Conservation (phyloP, 2,329 filamentous ascomycete species). For the Drechslerella dactyloides region DNA sequence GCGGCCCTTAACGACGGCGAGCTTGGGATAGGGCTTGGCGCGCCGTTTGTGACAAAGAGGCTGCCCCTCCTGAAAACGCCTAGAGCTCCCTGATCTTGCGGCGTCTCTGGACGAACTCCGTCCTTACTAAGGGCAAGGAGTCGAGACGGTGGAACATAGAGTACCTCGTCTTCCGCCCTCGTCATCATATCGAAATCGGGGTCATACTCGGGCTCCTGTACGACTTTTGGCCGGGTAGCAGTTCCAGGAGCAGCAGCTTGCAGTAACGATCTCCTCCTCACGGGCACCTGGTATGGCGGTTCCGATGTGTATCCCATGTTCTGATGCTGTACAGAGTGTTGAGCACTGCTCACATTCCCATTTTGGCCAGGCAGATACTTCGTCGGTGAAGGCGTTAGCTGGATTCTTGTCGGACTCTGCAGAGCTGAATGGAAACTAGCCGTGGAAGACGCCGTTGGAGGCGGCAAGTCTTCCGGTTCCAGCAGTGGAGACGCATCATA, state of each 20-base stretch:
- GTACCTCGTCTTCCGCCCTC: constrained; percentile 12
- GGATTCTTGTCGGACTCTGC: constrained; percentile 43
- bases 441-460: constrained; percentile 45
- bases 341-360: constrained; percentile 4
- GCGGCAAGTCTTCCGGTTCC: constrained; percentile 40
- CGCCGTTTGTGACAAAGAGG: constrained; percentile 41
- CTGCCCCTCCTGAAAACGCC: constrained; percentile 34
- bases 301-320: constrained; percentile 29
- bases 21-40: constrained; percentile 38
- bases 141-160: constrained; percentile 19
- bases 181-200: constrained; percentile 10
- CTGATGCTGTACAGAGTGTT: background rate
- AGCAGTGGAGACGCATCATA: constrained; percentile 27
- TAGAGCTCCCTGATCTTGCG: constrained; percentile 38
- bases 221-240: constrained; percentile 33
- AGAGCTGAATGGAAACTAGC: constrained; percentile 48
- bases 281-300: constrained; percentile 27
- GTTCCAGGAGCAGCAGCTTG: constrained; percentile 47
- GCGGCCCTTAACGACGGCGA: constrained; percentile 37
- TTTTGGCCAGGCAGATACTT: constrained; percentile 17
- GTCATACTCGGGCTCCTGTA: constrained; percentile 27
- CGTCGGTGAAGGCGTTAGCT: constrained; percentile 40
- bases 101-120: constrained; percentile 33
- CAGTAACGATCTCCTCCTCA: constrained; percentile 32
- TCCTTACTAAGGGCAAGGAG: constrained; percentile 15